phyloP scores from a whole-genome alignment of 2,329 filamentous ascomycete species.

The Didymella pomorum region DNA sequence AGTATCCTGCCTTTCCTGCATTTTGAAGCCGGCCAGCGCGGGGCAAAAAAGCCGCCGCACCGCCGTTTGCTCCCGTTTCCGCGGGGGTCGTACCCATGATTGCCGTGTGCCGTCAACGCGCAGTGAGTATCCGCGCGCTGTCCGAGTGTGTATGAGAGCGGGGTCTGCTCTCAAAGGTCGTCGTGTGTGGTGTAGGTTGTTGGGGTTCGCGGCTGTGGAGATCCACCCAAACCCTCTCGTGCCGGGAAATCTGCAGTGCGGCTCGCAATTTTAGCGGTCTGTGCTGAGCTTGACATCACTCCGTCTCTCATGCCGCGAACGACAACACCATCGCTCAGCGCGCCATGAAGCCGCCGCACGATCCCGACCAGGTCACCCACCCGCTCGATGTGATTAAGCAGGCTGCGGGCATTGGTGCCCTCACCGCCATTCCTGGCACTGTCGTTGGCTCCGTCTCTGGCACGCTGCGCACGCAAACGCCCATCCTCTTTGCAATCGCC shows the following conservation, averaged over 20 bases:
- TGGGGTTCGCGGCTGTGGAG: slow-evolving; percentile 30
- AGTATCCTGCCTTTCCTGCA: slow-evolving; percentile 20
- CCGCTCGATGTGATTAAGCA: slow-evolving; percentile 39
- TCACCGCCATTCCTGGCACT: slow-evolving; percentile 71
- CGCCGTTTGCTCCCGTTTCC: slow-evolving; percentile 30
- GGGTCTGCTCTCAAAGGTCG: slow-evolving; percentile 36
- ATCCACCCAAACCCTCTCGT: slow-evolving; percentile 22
- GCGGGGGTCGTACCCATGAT: slow-evolving; percentile 63
- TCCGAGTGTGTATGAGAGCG: slow-evolving; percentile 42
- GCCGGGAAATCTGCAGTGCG: slow-evolving; percentile 35
- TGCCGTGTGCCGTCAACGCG: slow-evolving; percentile 58
- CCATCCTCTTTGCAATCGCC: slow-evolving; percentile 72
- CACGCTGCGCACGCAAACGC: slow-evolving; percentile 69
- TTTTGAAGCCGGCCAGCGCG: slow-evolving; percentile 29
- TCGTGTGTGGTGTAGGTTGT: slow-evolving; percentile 37
- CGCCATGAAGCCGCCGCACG: slow-evolving; percentile 34
- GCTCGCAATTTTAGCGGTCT: slow-evolving; percentile 22
- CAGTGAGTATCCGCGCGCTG: slow-evolving; percentile 47
- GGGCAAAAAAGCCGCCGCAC: slow-evolving; percentile 38
- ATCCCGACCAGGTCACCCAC: slow-evolving; percentile 36
- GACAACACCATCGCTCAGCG: slow-evolving; percentile 5
- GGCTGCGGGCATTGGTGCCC: slow-evolving; percentile 39
- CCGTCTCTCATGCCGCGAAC: not conserved
- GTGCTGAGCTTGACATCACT: slow-evolving; percentile 26
- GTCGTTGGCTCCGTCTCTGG: slow-evolving; percentile 56